These are phyloP conservation scores for Acanthamoeba divionensis DNA, from an alignment of 208 protist genomes.

Conservation along the genomic window DNA sequence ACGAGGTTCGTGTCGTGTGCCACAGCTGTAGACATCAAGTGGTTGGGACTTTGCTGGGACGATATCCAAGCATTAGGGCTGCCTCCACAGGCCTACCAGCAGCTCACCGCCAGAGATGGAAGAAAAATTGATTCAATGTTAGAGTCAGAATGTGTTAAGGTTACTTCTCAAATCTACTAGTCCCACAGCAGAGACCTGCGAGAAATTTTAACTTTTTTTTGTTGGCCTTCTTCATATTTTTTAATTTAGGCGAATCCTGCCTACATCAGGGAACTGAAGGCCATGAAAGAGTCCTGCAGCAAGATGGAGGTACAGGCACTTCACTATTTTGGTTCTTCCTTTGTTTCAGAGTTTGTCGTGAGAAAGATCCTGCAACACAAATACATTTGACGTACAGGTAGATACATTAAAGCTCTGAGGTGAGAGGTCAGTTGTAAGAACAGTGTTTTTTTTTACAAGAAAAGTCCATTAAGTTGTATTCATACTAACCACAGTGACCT, in stretches of 20 bases:
- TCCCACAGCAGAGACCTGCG: neutral
- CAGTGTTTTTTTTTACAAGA: too few relatives aligned
- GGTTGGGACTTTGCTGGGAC: neutral
- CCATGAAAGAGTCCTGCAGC: neutral
- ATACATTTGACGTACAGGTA: too few relatives aligned
- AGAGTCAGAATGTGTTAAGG: neutral
- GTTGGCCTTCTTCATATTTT: neutral
- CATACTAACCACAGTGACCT: too few relatives aligned
- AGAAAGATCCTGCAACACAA: neutral
- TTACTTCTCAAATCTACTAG: neutral
- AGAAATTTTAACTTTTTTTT: neutral
- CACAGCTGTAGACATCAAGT: slow-evolving; percentile 39
- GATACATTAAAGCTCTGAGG: too few relatives aligned
- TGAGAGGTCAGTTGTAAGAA: too few relatives aligned
- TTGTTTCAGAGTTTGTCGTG: neutral
- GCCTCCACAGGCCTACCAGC: neutral
- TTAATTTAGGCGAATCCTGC: neutral
- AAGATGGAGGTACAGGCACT: slow-evolving; percentile 39
- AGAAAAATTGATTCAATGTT: neutral
- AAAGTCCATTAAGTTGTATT: too few relatives aligned
- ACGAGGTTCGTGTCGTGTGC: too few relatives aligned
- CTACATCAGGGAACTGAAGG: neutral
- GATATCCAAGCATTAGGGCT: neutral
- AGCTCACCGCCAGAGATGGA: neutral
- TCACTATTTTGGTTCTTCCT: neutral